Conservation (phyloP, 768 basidiomycete genomes). For the Polyporus arcularius region DNA sequence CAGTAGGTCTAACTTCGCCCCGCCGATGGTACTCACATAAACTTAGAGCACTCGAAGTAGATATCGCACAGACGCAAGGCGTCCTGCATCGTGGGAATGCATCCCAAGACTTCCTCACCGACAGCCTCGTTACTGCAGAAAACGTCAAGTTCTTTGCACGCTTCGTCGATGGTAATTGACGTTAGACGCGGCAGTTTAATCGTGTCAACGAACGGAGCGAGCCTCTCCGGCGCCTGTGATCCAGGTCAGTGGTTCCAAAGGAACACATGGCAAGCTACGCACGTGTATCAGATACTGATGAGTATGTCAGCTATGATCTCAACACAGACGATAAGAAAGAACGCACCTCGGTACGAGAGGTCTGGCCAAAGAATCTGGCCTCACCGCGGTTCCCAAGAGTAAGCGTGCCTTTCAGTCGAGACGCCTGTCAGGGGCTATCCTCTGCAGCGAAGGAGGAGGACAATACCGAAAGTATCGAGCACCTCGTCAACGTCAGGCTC, state of each 20-base stretch:
- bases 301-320: not conserved
- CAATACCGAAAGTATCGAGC: constrained; percentile 28
- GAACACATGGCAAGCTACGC: not conserved
- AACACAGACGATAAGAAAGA: not conserved
- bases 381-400: constrained; percentile 55
- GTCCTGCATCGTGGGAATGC: constrained; percentile 57
- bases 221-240: constrained; percentile 28
- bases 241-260: not conserved
- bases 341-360: constrained; percentile 67
- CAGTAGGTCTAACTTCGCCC: not conserved
- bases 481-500: constrained; percentile 42
- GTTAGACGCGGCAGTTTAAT: constrained; percentile 37
- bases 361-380: constrained; percentile 60
- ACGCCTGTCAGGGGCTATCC: not conserved
- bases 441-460: not conserved
- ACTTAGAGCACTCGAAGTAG: constrained; percentile 63
- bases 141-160: constrained; percentile 31
- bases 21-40: constrained; percentile 40
- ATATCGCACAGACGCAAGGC: constrained; percentile 63
- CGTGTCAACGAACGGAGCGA: constrained; percentile 23
- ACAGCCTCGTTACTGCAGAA: constrained; percentile 32
- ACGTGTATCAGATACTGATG: constrained; percentile 61
- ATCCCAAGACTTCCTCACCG: constrained; percentile 39
- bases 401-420: constrained; percentile 51
- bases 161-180: constrained; percentile 40